phyloP scores from a whole-genome alignment of 208 protist genomes.

The Kentomonas sorsogonicus region DNA sequence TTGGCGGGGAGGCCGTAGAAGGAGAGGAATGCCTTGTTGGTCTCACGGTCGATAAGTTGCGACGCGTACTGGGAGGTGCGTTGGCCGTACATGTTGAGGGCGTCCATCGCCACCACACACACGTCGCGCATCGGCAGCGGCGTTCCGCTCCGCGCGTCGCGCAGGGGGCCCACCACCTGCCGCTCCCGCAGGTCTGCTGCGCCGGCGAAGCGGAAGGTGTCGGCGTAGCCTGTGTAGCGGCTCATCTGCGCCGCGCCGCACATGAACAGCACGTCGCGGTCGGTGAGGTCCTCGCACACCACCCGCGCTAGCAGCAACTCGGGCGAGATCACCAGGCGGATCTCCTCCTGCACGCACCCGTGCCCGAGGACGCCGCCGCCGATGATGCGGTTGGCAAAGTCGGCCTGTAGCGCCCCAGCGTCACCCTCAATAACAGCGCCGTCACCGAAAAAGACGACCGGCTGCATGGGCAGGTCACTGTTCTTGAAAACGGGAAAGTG shows the following conservation, averaged over 20 bases:
- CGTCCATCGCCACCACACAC: conserved; percentile 71
- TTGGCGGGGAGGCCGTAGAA: conserved; percentile 32
- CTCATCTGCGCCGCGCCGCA: conserved; percentile 50
- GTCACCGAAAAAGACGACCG: conserved; percentile 15
- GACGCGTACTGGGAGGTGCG: conserved; percentile 40
- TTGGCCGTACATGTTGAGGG: conserved; percentile 28
- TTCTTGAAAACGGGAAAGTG: conserved; percentile 37
- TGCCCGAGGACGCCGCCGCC: conserved; percentile 77
- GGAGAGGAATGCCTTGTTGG: conserved; percentile 77
- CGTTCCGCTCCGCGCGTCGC: background rate
- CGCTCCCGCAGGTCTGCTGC: conserved; percentile 5
- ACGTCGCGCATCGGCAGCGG: conserved; percentile 26
- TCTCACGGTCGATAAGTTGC: conserved; percentile 53
- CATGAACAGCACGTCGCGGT: conserved; percentile 70
- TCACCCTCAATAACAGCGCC: conserved; percentile 73
- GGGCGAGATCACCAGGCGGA: conserved; percentile 76
- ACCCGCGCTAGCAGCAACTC: conserved; percentile 74
- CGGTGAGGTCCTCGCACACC: conserved; percentile 50
- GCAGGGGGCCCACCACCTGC: conserved; percentile 3
- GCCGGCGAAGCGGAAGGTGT: conserved; percentile 40
- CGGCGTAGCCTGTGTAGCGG: conserved; percentile 61
- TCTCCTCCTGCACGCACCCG: conserved; percentile 90
- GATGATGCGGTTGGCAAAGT: conserved; percentile 87
- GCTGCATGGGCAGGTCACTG: conserved; percentile 21
- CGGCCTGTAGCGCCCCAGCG: conserved; percentile 46